Conservation (phyloP, 2,329 filamentous ascomycete species). For the Trichoderma sp. region DNA sequence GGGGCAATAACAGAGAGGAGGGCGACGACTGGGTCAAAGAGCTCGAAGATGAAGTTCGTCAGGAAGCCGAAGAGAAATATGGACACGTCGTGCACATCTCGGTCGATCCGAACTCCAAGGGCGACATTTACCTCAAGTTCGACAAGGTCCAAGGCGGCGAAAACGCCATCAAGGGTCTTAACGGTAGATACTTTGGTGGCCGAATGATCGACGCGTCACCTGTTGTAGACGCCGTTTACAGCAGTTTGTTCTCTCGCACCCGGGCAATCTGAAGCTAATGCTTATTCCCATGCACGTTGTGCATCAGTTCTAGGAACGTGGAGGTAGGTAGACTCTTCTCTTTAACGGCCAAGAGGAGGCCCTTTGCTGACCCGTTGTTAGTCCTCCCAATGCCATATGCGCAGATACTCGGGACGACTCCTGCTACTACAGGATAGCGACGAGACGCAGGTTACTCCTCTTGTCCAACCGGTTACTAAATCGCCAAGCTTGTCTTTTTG, state of each 20-base stretch:
- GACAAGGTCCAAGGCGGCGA: constrained; percentile 92
- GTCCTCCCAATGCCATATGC: constrained; percentile 12
- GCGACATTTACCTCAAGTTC: constrained; percentile 98
- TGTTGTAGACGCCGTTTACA: constrained; percentile 98
- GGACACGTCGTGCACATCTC: constrained; percentile 97
- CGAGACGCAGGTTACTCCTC: constrained; percentile 18
- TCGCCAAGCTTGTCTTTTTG: constrained; percentile 21
- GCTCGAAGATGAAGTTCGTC: constrained; percentile 87
- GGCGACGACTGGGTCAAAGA: constrained; percentile 89
- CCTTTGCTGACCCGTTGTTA: not conserved
- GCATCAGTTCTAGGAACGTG: constrained; percentile 51
- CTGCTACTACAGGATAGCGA: constrained; percentile 17
- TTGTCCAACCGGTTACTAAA: constrained; percentile 26
- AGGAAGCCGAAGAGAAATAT: constrained; percentile 93
- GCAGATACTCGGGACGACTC: constrained; percentile 20
- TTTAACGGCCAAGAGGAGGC: not conserved
- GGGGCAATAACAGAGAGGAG: constrained; percentile 66
- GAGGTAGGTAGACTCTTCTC: constrained; percentile 40
- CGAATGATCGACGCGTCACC: constrained; percentile 91
- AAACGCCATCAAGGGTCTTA: constrained; percentile 96
- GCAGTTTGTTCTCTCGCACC: constrained; percentile 88
- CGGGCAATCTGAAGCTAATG: constrained; percentile 74
- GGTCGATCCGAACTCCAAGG: constrained; percentile 88
- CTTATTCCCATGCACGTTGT: constrained; percentile 46
- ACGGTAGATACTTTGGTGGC: constrained; percentile 93